Conservation (phyloP, 305 asterid genomes). For the Stenogyne calaminthoides region DNA sequence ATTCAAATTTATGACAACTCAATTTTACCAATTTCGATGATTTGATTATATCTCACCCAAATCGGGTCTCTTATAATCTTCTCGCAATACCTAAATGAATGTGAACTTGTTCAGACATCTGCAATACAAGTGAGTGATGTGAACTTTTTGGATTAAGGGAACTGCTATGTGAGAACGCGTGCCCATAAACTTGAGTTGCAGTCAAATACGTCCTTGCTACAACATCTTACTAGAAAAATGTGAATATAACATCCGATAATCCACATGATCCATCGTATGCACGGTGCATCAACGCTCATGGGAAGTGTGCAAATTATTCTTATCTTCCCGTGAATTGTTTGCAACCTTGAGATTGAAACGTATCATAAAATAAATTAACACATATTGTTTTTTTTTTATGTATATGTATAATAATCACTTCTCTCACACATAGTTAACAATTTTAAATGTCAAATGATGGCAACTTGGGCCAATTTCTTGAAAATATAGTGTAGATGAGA, state of each 20-base stretch:
- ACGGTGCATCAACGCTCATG: constrained; percentile 33
- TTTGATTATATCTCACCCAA: too few relatives aligned
- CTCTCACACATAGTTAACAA: too few relatives aligned
- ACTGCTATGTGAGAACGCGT: constrained; percentile 26
- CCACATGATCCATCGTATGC: not conserved
- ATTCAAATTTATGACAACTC: too few relatives aligned
- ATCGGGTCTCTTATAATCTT: too few relatives aligned
- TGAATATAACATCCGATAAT: constrained; percentile 13
- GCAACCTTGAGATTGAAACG: not conserved
- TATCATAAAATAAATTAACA: too few relatives aligned
- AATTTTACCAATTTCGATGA: too few relatives aligned
- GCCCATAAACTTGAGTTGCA: constrained; percentile 37
- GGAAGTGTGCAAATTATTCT: not conserved
- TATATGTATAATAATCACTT: not conserved
- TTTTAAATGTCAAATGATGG: too few relatives aligned
- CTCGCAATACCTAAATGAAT: not conserved
- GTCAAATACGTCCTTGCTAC: constrained; percentile 34
- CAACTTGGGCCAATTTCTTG: too few relatives aligned
- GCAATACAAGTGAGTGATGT: constrained; percentile 34
- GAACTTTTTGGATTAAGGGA: constrained; percentile 26
- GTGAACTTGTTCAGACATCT: constrained; percentile 14
- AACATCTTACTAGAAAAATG: constrained; percentile 24
- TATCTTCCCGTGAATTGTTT: constrained; percentile 26
- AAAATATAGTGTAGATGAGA: too few relatives aligned
- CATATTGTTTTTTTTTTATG: not conserved